Percentiles rank a stretch among this genome's conserved stretches.
phyloP scores from a whole-genome alignment of 768 basidiomycete genomes.

The Collybia sp. region DNA sequence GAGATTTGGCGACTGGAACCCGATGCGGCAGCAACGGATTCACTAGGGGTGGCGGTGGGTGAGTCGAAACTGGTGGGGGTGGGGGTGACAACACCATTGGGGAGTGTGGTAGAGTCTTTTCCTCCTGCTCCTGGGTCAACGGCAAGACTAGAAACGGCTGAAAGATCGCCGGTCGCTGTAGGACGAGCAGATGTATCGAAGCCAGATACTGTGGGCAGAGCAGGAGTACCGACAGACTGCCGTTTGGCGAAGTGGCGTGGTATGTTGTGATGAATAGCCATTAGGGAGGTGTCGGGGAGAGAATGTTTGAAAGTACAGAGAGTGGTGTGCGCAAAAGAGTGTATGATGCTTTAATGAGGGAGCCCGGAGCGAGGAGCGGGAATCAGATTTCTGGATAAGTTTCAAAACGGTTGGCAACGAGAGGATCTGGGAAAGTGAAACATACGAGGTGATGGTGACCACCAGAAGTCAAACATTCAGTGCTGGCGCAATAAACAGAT shows the following conservation, averaged over 20 bases:
- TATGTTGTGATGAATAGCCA: background rate
- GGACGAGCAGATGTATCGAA: constrained; percentile 8
- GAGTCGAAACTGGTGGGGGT: constrained; percentile 5
- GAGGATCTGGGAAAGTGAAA: no score
- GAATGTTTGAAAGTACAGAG: constrained; percentile 3
- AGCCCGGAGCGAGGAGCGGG: background rate
- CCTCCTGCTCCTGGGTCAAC: constrained; percentile 7
- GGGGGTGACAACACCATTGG: constrained; percentile 4
- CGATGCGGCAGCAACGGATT: constrained; percentile 15
- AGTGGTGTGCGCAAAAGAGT: constrained; percentile 11
- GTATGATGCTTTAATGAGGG: constrained; percentile 13
- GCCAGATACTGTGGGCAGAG: constrained; percentile 12
- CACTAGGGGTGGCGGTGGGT: constrained; percentile 10
- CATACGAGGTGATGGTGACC: no score
- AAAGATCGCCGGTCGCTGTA: background rate
- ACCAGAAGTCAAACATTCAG: no score
- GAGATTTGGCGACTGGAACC: constrained; percentile 17
- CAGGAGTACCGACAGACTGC: constrained; percentile 1
- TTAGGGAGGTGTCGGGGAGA: constrained; percentile 4
- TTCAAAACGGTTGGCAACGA: no score
- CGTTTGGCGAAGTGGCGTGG: constrained; percentile 8
- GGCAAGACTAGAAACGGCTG: constrained; percentile 5
- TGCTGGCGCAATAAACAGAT: no score
- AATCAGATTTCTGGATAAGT: no score
- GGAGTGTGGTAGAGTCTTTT: constrained; percentile 3